Base-by-base conservation (phyloP, 208 protist species). In the Crithidia brevicula region DNA sequence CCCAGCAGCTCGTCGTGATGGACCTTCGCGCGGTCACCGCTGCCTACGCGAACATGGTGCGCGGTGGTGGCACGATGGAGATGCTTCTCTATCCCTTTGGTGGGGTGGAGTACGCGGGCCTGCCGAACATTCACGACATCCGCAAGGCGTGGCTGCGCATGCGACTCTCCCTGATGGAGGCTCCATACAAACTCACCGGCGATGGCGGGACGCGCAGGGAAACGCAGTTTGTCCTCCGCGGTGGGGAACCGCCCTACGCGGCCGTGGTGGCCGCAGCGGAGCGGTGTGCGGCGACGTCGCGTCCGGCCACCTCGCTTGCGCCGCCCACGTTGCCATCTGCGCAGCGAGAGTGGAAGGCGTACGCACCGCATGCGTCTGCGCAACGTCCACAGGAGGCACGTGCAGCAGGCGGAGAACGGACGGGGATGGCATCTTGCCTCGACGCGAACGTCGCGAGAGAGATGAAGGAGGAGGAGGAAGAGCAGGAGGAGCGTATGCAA, bases 51-150 rank as follows among this genome's bases (percentile, higher is more conserved):
- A 84, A 80, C 51, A 72, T 67, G 20, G 49, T 83, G 57, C 57
- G 68, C 16, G 82, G 82, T 25, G 82, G 82, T 7, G 79, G 79
- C 16, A 81, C 79, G 27, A 73, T 67, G 47, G 62, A 64, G 25
- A 69, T 67, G 61, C 72, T 53, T 22, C 53, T 27, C 50, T 70
- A 61, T 72, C 70, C 70, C 10, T 63, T 75, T 33, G 53, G 53
- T 8, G 58, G 30, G 52, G 82, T 74, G 60, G 71, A 79, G 60
- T 79, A 74, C 60, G 73, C 73, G 3, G 60, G 61, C 3, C 70
- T 88, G 65, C 71, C 50, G 11, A 88, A 88, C 59, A 88, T 88
- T 23, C 82, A 88, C 53, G 56, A 50, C 1, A 66, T 88, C 31
- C 71, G 72, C 8, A 20, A 59, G 28, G 67, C 74, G 20, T 85